Evolutionary conservation across 768 basidiomycete genomes (phyloP), one percentile per base, ranked within the genome.

Genomic region (Tulasnella sp.): DNA sequence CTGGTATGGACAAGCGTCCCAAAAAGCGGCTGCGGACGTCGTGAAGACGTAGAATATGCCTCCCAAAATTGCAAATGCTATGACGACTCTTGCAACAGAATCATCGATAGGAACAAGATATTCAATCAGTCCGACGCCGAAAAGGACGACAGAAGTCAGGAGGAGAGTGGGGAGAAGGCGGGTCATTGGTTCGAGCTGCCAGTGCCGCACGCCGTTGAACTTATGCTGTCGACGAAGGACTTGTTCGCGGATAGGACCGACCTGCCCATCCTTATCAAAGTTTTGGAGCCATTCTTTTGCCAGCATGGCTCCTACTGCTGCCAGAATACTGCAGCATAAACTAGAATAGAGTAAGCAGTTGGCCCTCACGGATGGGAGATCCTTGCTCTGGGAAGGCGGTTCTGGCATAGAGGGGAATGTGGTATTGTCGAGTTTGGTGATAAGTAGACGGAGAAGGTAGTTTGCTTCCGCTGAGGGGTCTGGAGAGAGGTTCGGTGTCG

Each of bases 281-380:
- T 12, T 46, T 42, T 42, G 41, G n/a, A 78, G 77, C 77, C 77
- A 78, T 24, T 78, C 48, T n/a, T 78, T 78, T 64, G 77, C 77
- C 9, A 72, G 7, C 37, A 78, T 58, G 31, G 77, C 77, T 41
- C 77, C 77, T 16, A 40, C 28, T 11, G 77, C 58, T 14, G 54
- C 77, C 31, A 72, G 24, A 41, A 78, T 34, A 28, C 77, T 78
- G 37, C 48, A 58, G 60, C 40, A 78, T 22, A 78, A 40, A 22
- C 77, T 78, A 6, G 77, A 48, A 37, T 54, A 64, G 58, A 78
- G 60, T 14, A 64, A 24, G 58, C 69, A 78, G 54, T 78, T 78
- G 20, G 28, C 41, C 2, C 34, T 24, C 6, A 78, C 54, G 54
- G 58, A 34, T 7, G 37, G 9, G n/a, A 31, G 18, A n/a, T 28